These are phyloP conservation scores for Ophiostoma perfectum DNA, from an alignment of 2,329 filamentous ascomycete genomes.

Conservation along the genomic window DNA sequence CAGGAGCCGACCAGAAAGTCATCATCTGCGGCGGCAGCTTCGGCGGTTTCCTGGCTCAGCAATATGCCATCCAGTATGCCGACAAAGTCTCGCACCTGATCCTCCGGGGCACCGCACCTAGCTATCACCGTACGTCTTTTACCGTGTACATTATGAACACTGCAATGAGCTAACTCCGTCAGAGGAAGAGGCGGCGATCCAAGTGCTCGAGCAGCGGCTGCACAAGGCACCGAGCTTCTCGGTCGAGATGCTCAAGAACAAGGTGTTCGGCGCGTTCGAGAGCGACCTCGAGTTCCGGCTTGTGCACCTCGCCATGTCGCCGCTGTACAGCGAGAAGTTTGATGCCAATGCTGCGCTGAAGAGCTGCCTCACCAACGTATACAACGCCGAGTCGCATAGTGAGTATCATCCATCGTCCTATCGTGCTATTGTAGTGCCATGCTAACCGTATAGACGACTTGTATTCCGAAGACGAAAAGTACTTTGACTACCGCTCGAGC, in stretches of 20 bases:
- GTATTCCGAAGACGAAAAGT: conserved; percentile 36
- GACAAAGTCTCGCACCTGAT: conserved; percentile 33
- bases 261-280: conserved; percentile 37
- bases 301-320: conserved; percentile 36
- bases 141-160: not conserved
- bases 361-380: conserved; percentile 32
- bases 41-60: conserved; percentile 37
- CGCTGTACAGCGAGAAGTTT: conserved; percentile 36
- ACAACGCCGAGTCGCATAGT: conserved; percentile 36
- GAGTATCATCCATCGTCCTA: too few species aligned
- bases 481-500: conserved; percentile 36
- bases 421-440: too few species aligned
- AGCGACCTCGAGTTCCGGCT: conserved; percentile 37
- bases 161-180: not conserved
- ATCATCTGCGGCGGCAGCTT: conserved; percentile 39
- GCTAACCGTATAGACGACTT: conserved; percentile 28
- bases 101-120: conserved; percentile 36
- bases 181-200: conserved; percentile 35
- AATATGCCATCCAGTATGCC: conserved; percentile 38
- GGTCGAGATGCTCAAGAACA: conserved; percentile 35
- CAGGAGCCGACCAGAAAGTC: conserved; percentile 26
- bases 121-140: conserved; percentile 31
- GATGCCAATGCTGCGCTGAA: conserved; percentile 33
- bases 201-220: conserved; percentile 32
- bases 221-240: conserved; percentile 35